A percentile compares a stretch with the other conserved stretches of the same genome.
These are phyloP conservation scores for Evernia prunastri DNA, from an alignment of 495 filamentous ascomycete species.

Conservation along the genomic window DNA sequence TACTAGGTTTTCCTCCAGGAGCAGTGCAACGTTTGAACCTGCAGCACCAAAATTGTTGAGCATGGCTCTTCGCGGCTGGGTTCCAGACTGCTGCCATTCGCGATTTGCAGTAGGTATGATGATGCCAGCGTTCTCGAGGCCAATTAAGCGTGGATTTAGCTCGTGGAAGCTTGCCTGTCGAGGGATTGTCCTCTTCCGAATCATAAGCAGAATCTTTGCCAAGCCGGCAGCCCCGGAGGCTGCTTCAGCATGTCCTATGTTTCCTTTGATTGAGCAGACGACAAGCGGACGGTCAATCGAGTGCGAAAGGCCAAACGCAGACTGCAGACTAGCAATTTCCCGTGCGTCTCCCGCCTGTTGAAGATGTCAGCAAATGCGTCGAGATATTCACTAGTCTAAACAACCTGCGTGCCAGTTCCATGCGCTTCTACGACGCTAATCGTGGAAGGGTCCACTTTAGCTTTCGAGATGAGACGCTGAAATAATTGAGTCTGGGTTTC, in stretches of 20 bases:
- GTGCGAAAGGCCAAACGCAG: constrained; percentile 52
- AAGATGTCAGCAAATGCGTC: background rate
- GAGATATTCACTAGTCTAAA: too few species aligned
- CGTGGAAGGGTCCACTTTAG: constrained; percentile 24
- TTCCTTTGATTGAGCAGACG: constrained; percentile 36
- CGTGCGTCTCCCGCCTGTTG: background rate
- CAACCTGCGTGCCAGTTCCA: constrained; percentile 39
- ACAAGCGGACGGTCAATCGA: constrained; percentile 33
- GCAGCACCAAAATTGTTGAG: constrained; percentile 38
- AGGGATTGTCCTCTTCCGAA: constrained; percentile 31
- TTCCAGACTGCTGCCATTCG: constrained; percentile 21
- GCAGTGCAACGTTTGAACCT: constrained; percentile 32
- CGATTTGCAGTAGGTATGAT: constrained; percentile 31
- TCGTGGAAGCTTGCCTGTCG: constrained; percentile 35
- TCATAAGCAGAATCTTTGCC: constrained; percentile 34
- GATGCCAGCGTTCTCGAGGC: constrained; percentile 28
- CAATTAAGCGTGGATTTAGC: constrained; percentile 32
- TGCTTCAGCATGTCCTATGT: constrained; percentile 39
- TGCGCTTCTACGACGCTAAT: constrained; percentile 37
- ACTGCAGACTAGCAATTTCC: constrained; percentile 43
- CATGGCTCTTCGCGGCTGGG: constrained; percentile 23
- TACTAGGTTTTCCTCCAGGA: constrained; percentile 29
- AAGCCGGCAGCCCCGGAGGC: constrained; percentile 30
- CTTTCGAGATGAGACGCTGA: constrained; percentile 19
- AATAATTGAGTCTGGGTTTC: constrained; percentile 27